These are phyloP conservation scores for Xylariaceae sp. DNA, from an alignment of 2,329 filamentous ascomycete species.

Conservation along the genomic window DNA sequence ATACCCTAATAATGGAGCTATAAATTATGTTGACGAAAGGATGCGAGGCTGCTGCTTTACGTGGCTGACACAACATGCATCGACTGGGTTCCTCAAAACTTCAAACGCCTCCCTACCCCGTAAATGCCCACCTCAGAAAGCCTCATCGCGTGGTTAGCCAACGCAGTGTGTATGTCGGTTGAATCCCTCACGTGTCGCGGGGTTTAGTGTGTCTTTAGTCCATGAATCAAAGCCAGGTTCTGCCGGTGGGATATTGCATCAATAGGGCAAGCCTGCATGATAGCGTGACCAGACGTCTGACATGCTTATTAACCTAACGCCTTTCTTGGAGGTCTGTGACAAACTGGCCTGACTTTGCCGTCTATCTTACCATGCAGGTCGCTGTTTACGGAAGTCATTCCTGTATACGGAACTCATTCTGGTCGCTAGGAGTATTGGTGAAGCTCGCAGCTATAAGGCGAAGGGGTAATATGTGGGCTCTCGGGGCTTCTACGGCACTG, in stretches of 20 bases:
- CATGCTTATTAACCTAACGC: constrained; percentile 20
- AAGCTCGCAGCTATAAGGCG: constrained; percentile 1
- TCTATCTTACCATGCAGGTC: constrained; percentile 22
- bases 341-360: constrained; percentile 14
- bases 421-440: constrained; percentile 1
- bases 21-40: constrained; percentile 15
- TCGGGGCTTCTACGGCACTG: constrained; percentile 1
- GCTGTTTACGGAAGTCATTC: constrained; percentile 13
- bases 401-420: constrained; percentile 7
- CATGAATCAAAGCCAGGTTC: too few species aligned
- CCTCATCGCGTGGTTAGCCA: constrained; percentile 14
- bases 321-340: constrained; percentile 18
- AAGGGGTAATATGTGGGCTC: not conserved
- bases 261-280: constrained; percentile 19
- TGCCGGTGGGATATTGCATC: too few species aligned
- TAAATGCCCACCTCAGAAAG: constrained; percentile 13
- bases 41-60: too few species aligned
- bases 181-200: too few species aligned
- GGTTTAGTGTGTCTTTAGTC: too few species aligned
- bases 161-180: not conserved
- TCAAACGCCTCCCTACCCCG: constrained; percentile 27
- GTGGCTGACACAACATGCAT: constrained; percentile 25
- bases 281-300: constrained; percentile 17
- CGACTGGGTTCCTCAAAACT: constrained; percentile 24
- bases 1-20: too few species aligned